Base-by-base conservation (phyloP, 345 rosid genomes). In the Citrus glauca region DNA sequence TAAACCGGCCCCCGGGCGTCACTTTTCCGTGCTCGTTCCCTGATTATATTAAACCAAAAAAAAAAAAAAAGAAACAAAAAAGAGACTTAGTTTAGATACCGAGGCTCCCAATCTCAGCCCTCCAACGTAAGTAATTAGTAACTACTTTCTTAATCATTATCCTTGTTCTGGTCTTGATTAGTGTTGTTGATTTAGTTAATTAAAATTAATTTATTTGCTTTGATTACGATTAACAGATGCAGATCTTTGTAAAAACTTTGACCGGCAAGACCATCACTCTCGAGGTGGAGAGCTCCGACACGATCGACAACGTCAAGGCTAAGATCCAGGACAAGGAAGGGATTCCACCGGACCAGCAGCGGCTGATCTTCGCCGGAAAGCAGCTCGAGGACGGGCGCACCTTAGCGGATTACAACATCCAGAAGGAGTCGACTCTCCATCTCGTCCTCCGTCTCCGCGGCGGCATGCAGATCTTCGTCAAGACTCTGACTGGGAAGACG, bases 341-440 rank as follows among this genome's bases (percentile, higher is more conserved):
- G 0, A 83, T 83, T 50, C 86, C 86, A 4, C 86, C 86, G 8
- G 86, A 83, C 42, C 86, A 83, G 77, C 86, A 83, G 38, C 76
- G 86, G 3, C 71, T 83, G 32, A 75, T 75, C 33, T 75, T 75
- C 24, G 78, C 78, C 45, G 78, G 78, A 13, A 75, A 75, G 72
- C 86, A 84, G 64, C 78, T 84, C 0, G 86, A 84, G 2, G 86
- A 84, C 0, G 87, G 87, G 0, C 69, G 87, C 0, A 84, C 87
- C 0, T 70, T 84, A 1, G 87, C 84, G 2, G 87, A 84, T 1
- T 84, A 84, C 66, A 84, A 84, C 55, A 84, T 84, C 30, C 84
- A 84, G 5, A 84, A 84, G 35, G 87, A 84, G 38, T 84, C 87
- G 0, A 84, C 87, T 0, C 84, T 81, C 7, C 87, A 84, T 2